These are phyloP conservation scores for Saraca asoca DNA, from an alignment of 331 rosid species.

Conservation along the genomic window DNA sequence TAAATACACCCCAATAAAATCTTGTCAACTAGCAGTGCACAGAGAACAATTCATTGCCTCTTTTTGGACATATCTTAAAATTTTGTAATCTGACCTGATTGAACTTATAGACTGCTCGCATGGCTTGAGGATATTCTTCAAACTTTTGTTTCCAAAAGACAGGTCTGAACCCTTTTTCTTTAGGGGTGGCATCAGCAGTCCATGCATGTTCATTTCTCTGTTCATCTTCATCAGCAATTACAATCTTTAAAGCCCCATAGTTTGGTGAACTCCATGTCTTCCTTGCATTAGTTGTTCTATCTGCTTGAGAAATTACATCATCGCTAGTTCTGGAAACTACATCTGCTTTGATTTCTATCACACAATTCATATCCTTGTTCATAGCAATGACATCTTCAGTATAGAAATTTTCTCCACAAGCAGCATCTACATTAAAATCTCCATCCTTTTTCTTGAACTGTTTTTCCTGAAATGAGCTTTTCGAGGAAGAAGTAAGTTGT, in stretches of 20 bases:
- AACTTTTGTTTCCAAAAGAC: slow-evolving; percentile 69
- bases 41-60: background rate
- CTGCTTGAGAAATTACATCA: slow-evolving; percentile 63
- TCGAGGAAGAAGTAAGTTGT: slow-evolving; percentile 42
- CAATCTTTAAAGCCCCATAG: slow-evolving; percentile 61
- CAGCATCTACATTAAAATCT: slow-evolving; percentile 38
- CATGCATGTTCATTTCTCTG: slow-evolving; percentile 38
- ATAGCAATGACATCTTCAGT: slow-evolving; percentile 45
- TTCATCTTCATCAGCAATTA: slow-evolving; percentile 67
- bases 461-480: slow-evolving; percentile 41
- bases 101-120: slow-evolving; percentile 51
- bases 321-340: slow-evolving; percentile 51
- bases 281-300: slow-evolving; percentile 60
- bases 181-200: slow-evolving; percentile 59
- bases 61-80: slow-evolving; percentile 18
- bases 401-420: slow-evolving; percentile 41
- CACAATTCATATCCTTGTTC: slow-evolving; percentile 39
- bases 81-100: slow-evolving; percentile 61
- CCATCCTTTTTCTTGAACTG: slow-evolving; percentile 45
- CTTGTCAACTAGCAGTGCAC: background rate
- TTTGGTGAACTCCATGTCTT: slow-evolving; percentile 64
- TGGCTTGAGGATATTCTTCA: slow-evolving; percentile 63
- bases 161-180: slow-evolving; percentile 68
- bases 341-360: slow-evolving; percentile 50
- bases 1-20: slow-evolving; percentile 11